A percentile compares a stretch with the other conserved stretches of the same genome.
These are phyloP conservation scores for Meyerozyma athensensis DNA, from an alignment of 1,139 yeast genomes.

Conservation along the genomic window DNA sequence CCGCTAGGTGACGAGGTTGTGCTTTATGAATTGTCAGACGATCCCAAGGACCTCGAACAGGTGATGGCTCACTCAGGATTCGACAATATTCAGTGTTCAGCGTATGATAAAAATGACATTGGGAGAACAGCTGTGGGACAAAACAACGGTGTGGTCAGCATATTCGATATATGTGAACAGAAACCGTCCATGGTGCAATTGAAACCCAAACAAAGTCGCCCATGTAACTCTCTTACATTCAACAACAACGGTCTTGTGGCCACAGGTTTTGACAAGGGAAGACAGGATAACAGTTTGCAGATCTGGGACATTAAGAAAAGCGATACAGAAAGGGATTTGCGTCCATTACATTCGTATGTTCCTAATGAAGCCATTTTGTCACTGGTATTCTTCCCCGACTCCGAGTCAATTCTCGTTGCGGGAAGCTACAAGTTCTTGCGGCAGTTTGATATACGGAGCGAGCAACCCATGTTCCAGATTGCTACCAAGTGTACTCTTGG, in stretches of 20 bases:
- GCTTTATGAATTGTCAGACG: conserved; percentile 12
- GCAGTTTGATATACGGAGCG: conserved; percentile 69
- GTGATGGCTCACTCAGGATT: conserved; percentile 57
- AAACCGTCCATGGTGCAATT: conserved; percentile 42
- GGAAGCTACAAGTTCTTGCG: conserved; percentile 77
- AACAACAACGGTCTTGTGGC: conserved; percentile 64
- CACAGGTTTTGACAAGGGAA: conserved; percentile 73
- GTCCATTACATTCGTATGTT: conserved; percentile 58
- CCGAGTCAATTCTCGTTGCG: conserved; percentile 53
- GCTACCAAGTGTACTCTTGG: conserved; percentile 73
- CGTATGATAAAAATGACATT: conserved; percentile 51
- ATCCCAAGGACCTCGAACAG: conserved; percentile 38
- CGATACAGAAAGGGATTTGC: conserved; percentile 40
- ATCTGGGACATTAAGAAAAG: conserved; percentile 66
- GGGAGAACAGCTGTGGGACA: conserved; percentile 76
- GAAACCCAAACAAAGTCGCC: conserved; percentile 63
- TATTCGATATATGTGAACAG: conserved; percentile 53
- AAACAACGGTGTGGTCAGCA: conserved; percentile 59
- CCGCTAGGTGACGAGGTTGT: conserved; percentile 15
- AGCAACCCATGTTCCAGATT: conserved; percentile 68
- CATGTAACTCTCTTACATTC: conserved; percentile 73
- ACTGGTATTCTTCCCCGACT: conserved; percentile 60
- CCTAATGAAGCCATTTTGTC: conserved; percentile 75
- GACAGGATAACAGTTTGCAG: conserved; percentile 74
- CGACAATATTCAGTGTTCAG: conserved; percentile 66